Base-by-base conservation (phyloP, 257 asterid species). In the Oldenlandia corymbosa region DNA sequence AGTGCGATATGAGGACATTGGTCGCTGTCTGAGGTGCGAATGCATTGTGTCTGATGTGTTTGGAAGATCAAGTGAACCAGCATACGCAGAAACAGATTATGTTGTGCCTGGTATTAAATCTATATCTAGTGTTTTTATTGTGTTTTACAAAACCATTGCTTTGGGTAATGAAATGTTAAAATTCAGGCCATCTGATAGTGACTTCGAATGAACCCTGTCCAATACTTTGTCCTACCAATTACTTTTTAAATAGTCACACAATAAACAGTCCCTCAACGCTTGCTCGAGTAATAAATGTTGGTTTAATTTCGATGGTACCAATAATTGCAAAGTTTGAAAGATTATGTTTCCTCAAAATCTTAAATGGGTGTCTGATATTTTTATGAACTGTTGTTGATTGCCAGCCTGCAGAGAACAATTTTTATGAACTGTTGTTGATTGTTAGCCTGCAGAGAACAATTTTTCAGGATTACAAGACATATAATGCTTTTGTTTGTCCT, bases 61-160 rank as follows among this genome's bases (percentile, higher is more conserved):
- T 76, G 99, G 95, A 75, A 90, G 99, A 88, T 78, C 89, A 61
- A 90, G 96, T 73, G 95, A 82, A 61, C 85, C 86, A 6, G 81
- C 83, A 24, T 84, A 79, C 79, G 94, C 92, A 49, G 99, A 90
- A 77, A 87, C 96, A 24, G 70, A 76, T 68, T 57, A 83, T 67
- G 72, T 93, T 70, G 73, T 82, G 71, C 97, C 99, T 85, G 99
- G 99, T 89, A 16, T 61, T 64, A 61, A 53, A 50, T 43, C 75
- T 64, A 49, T 61, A 34, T 34, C 4, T 9, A 34, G 39, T 34
- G 23, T 21, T 58, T 5, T 20, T 37, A 14, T 58, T 32, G 30
- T 37, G 1, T 41, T n/a, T n/a, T n/a, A n/a, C n/a, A 0, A 18
- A 27, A 45, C 23, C 43, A 48, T 5, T 5, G 10, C 1, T 56